Evolutionary conservation across 768 basidiomycete genomes (phyloP), one percentile per base, ranked within the genome.

Genomic region (Paxillus rubicundulus): DNA sequence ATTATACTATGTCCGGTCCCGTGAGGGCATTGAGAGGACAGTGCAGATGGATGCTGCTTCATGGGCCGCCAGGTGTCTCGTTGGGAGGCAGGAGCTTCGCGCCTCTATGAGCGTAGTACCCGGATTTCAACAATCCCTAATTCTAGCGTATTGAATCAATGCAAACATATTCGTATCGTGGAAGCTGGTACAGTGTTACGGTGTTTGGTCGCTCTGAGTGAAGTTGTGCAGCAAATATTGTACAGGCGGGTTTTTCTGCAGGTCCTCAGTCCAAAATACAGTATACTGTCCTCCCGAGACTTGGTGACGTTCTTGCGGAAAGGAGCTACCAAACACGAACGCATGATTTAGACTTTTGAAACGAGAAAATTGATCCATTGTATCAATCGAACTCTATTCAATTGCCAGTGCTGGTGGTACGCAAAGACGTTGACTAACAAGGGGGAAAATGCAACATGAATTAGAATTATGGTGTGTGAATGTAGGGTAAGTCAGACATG

Each of bases 111-210:
- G 66, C 68, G 73, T 75, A 75, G 77, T 76, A 72, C 75, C 72
- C 65, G 84, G 86, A 82, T 87, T 87, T 87, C 86, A 87, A 87
- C 86, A 87, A 87, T 87, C 86, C 84, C 47, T 65, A 61, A 64
- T 67, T 57, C 57, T 68, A 69, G 21, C 50, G 56, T 68, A 68
- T 54, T 45, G 43, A 46, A n/a, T 56, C 39, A 39, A 57, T 61
- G 51, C 54, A 41, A 54, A 37, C 12, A 20, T 32, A 40, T 53
- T 53, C 20, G n/a, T 45, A 24, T 20, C 21, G 30, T 10, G 9
- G 30, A 30, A 30, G 30, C 9, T 30, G 7, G 41, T 32, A 37
- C 33, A 18, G 46, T 21, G 20, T 48, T 32, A 37, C 33, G 14
- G 46, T 21, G 20, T 48, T 24, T 10, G 10, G 13, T 20, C 6